phyloP scores from a whole-genome alignment of 768 basidiomycete genomes.

The Russula vinacea region DNA sequence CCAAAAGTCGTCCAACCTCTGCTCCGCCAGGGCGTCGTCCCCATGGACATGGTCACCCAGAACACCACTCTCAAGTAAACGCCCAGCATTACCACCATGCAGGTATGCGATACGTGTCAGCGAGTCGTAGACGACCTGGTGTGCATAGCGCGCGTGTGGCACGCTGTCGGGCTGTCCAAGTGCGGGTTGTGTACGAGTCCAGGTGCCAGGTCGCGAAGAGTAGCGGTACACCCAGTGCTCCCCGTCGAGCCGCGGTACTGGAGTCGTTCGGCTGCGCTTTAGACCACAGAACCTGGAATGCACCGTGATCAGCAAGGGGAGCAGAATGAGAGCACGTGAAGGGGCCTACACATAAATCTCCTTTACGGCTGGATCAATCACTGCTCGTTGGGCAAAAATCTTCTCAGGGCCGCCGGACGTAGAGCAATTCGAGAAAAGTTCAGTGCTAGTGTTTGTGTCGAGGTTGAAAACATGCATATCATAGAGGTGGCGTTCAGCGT shows the following conservation, averaged over 20 bases:
- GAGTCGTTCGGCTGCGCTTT: constrained; percentile 42
- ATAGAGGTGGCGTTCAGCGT: constrained; percentile 55
- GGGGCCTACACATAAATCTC: constrained; percentile 70
- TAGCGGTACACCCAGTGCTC: constrained; percentile 72
- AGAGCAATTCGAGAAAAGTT: constrained; percentile 63
- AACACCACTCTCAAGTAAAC: constrained; percentile 31
- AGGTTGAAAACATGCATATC: constrained; percentile 79
- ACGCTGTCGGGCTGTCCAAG: not conserved
- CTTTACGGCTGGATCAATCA: constrained; percentile 56
- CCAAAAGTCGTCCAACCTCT: constrained; percentile 75
- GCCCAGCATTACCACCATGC: constrained; percentile 75
- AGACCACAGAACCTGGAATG: constrained; percentile 58
- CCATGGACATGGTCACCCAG: constrained; percentile 27
- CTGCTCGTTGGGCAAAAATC: constrained; percentile 71
- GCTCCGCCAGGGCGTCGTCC: constrained; percentile 22
- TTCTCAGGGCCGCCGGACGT: constrained; percentile 62
- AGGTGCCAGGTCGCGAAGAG: constrained; percentile 54
- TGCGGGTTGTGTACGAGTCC: constrained; percentile 41
- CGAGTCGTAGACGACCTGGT: constrained; percentile 73
- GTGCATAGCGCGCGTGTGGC: constrained; percentile 68
- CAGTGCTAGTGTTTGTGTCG: constrained; percentile 51
- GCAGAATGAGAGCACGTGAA: constrained; percentile 5
- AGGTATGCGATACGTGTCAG: constrained; percentile 55
- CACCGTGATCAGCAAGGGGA: not conserved
- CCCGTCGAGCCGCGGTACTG: constrained; percentile 45